Base-by-base conservation (phyloP, 306 rosid species). In the Vigna trinervia region DNA sequence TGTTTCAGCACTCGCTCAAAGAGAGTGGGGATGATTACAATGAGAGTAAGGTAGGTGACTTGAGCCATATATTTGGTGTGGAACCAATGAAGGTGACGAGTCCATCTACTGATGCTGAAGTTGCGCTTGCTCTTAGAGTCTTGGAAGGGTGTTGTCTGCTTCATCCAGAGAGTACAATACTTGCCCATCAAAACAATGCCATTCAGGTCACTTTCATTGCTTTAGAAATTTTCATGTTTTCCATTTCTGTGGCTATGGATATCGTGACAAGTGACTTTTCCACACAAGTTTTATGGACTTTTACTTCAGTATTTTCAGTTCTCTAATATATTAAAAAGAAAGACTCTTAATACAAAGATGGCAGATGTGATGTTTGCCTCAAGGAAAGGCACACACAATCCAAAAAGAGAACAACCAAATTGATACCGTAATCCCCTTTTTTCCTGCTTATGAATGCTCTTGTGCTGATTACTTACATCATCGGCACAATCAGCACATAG, bases 81-180 rank as follows among this genome's bases (percentile, higher is more conserved):
- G 92, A 90, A 41, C 93, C 97, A 1, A 30, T 88, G 78, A 90
- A 86, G 81, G 82, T 95, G 70, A 86, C 90, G 0, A 88, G 96
- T 78, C 96, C 97, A 17, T 85, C 97, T 0, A 88, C 89, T 0
- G 90, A 89, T 85, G 88, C 84, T 63, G 93, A 86, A 85, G 86
- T 84, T 38, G 90, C 88, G 14, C 85, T 89, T 5, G 88, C 92
- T 2, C 90, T 90, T 59, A 89, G 89, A 62, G 95, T 86, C 30
- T 81, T 90, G 79, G 95, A 90, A 86, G 95, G 95, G 1, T 90
- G 92, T 78, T 90, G 95, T 75, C 84, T 90, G 81, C 90, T 90
- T 76, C 95, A 90, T 63, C 85, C 77, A 5, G 83, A 47, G 4
- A 90, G 92, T 51, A 82, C 95, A 3, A 74, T 84, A 74, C 81